Evolutionary conservation across 2,329 filamentous ascomycete species (phyloP).

Genomic region (Xylaria sp.): DNA sequence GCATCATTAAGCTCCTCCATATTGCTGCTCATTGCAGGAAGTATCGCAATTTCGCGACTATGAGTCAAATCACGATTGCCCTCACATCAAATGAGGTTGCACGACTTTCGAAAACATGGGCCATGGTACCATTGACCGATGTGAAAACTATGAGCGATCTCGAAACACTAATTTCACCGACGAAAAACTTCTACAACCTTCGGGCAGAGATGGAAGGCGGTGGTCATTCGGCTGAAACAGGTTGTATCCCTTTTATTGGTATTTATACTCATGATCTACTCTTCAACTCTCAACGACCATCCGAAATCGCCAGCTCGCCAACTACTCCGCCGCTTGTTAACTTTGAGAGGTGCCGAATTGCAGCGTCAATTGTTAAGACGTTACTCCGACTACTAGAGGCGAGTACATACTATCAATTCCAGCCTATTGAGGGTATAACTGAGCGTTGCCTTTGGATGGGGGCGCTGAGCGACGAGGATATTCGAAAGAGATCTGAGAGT

Average conservation of each 20-base stretch:
- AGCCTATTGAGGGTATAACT: slow-evolving; percentile 79
- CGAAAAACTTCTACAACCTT: slow-evolving; percentile 80
- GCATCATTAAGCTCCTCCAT: slow-evolving; percentile 84
- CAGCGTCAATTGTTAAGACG: slow-evolving; percentile 82
- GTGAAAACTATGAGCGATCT: slow-evolving; percentile 74
- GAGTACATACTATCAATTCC: slow-evolving; percentile 78
- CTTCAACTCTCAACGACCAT: slow-evolving; percentile 82
- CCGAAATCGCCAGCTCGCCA: slow-evolving; percentile 76
- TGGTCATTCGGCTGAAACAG: slow-evolving; percentile 66
- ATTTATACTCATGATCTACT: slow-evolving; percentile 86
- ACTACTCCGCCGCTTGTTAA: slow-evolving; percentile 78
- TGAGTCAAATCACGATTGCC: slow-evolving; percentile 83
- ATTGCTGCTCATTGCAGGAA: slow-evolving; percentile 80
- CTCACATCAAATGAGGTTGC: slow-evolving; percentile 78
- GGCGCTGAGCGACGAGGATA: slow-evolving; percentile 79
- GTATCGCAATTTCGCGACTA: slow-evolving; percentile 84
- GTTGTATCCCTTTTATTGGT: slow-evolving; percentile 86
- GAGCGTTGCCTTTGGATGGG: slow-evolving; percentile 89
- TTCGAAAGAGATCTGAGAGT: slow-evolving; percentile 65
- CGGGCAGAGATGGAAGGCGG: slow-evolving; percentile 82
- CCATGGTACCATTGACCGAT: slow-evolving; percentile 73
- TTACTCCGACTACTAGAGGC: slow-evolving; percentile 82
- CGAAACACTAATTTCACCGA: slow-evolving; percentile 78
- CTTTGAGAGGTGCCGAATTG: slow-evolving; percentile 82
- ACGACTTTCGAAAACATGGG: slow-evolving; percentile 77